Base-by-base conservation (phyloP, 306 rosid species). In the Urtica urens region DNA sequence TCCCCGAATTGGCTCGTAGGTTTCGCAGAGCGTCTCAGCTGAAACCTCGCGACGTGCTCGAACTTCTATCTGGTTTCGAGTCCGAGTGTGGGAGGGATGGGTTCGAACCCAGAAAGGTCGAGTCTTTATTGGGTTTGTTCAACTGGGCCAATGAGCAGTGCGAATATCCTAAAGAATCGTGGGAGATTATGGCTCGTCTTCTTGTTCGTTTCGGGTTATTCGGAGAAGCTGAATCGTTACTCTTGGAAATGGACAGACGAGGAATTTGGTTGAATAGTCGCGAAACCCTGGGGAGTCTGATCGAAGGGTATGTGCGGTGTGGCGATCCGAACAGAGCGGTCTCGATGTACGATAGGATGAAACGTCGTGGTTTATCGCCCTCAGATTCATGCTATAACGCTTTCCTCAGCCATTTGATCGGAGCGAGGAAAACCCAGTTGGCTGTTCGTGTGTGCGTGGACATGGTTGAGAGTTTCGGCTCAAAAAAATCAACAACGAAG, bases 171-270 rank as follows among this genome's bases (percentile, higher is more conserved):
- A 55, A 71, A 56, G 57, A 44, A 43, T 78, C 85, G 10, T 67
- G 52, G 11, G 79, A 84, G 66, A 63, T 77, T 64, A 81, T 90
- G 93, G 80, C 79, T 28, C 68, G 75, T 20, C 56, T 81, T 66
- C 94, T 90, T 46, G 30, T 81, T 24, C 68, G 39, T n/a, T 80
- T 44, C 54, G 71, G 81, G 68, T 51, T 81, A 70, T 49, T 75
- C 23, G 40, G 56, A 37, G 92, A 85, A 69, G 87, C 73, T 18
- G 85, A 90, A 55, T 21, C 51, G n/a, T 59, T 85, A 73, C 72
- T 85, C 46, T 74, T 56, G 26, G 60, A 50, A 12, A 22, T 76
- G 76, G 81, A 68, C 44, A 55, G 44, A 39, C 53, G 25, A 34
- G 83, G 74, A 64, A 35, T 68, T 62, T 35, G 7, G 33, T 40